Base-by-base conservation (phyloP, 2,329 filamentous ascomycete species). In the Colletotrichum chlorophyti region DNA sequence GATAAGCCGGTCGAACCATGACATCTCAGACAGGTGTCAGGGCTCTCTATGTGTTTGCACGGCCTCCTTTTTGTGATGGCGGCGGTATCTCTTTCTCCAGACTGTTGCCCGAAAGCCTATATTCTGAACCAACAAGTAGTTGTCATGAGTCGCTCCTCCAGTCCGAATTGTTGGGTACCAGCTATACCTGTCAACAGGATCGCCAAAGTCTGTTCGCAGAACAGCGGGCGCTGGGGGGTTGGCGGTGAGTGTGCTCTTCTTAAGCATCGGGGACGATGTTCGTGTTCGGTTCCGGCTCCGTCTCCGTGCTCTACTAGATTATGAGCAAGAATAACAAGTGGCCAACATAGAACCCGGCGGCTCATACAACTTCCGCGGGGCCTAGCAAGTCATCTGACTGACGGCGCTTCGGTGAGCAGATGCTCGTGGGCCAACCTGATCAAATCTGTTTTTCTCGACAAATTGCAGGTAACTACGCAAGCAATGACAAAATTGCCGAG, bases 21-120 rank as follows among this genome's bases (percentile, higher is more conserved):
- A 27, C 43, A 57, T 15, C 34, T 60, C 40, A 41, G 43, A 57
- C 57, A 59, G 43, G 38, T 59, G 38, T 49, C 51, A 55, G 21
- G 21, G 12, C 12, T 31, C 10, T 19, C 17, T 7, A n/a, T 15
- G 19, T 43, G 31, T 19, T 29, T 21, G 27, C 15, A 19, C 12
- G 31, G n/a, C n/a, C n/a, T 57, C 31, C 19, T 11, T 8, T 27
- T 17, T 24, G 15, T 34, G 15, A n/a, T 40, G 31, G 29, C 11
- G 45, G 27, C 14, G 51, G 17, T 52, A 32, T 31, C 49, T 14
- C 32, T 26, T 32, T 42, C 42, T 6, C 35, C 26, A n/a, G 24
- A 34, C 26, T 40, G n/a, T 6, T 35, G 8, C n/a, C 19, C 12
- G 35, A 37, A 41, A 23, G 3, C 35, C 19, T 37, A 31, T 9